Base-by-base conservation (phyloP, 192 early-diverging fungal species). In the Coemansia sp. region DNA sequence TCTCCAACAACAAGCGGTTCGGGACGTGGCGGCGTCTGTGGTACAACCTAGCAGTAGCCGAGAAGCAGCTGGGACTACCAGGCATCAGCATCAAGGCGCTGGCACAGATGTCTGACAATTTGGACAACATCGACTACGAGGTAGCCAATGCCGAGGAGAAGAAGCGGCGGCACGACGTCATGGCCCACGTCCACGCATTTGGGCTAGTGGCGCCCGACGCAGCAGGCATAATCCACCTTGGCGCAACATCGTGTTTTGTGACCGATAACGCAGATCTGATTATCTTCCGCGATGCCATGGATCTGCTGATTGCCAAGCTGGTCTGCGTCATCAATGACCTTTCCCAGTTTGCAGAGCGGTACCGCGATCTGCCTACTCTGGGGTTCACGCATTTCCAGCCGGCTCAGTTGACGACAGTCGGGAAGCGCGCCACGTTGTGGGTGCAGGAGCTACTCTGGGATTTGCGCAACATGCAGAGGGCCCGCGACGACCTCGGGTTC, bases 301-400 rank as follows among this genome's bases (percentile, higher is more conserved):
- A 98, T 64, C 86, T 98, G 60, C 71, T 98, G 27, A 80, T 97
- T 59, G 82, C 82, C 59, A 98, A 98, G 83, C 82, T 98, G 14
- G 95, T 87, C 24, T 79, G 83, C 54, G 90, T 90, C 19, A 90
- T 95, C 67, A 80, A 90, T 65, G 88, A 85, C 35, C 80, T 98
- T 48, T 70, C 87, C 22, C 72, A 68, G 24, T 98, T 98, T 82
- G 91, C 94, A 9, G 69, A 80, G 11, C 67, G 84, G 58, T 88
- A 95, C 82, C 87, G 88, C 65, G 87, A 86, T 57, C 80, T 95
- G 52, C 95, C 97, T 33, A 95, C 97, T 22, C 85, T 98, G 9
- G 97, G 97, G 21, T 98, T 98, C 75, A 98, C 97, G 38, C 97
- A 98, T 77, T 95, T 97, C 83, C 97, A 98, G 79, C 97, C 97